A percentile compares a stretch with the other conserved stretches of the same genome.
Conservation (phyloP, 768 basidiomycete species). For the Infundibulicybe gibba region DNA sequence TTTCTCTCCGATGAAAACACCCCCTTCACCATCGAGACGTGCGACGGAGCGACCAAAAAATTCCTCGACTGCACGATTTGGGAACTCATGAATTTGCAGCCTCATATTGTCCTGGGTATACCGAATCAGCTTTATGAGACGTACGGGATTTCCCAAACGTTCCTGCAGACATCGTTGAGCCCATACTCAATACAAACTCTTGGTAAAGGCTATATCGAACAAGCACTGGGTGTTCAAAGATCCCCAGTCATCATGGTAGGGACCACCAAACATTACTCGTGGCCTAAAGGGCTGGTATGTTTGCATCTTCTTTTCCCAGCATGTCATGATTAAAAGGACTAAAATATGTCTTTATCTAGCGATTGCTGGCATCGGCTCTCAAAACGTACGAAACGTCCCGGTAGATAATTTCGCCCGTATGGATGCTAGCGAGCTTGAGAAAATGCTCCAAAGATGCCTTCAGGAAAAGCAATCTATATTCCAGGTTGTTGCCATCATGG, state of each 20-base stretch:
- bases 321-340: neutral
- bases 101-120: conserved; percentile 28
- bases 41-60: conserved; percentile 15
- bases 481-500: conserved; percentile 38
- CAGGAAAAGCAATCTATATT: conserved; percentile 30
- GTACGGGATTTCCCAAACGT: conserved; percentile 28
- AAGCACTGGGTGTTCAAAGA: conserved; percentile 16
- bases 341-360: conserved; percentile 19
- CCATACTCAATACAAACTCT: conserved; percentile 30
- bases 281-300: conserved; percentile 44
- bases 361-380: conserved; percentile 37
- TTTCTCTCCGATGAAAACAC: no score
- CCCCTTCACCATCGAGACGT: conserved; percentile 26
- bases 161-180: conserved; percentile 23
- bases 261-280: conserved; percentile 38
- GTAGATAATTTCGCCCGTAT: conserved; percentile 35
- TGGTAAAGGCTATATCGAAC: conserved; percentile 27
- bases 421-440: conserved; percentile 20
- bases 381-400: conserved; percentile 27
- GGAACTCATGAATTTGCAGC: conserved; percentile 38
- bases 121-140: conserved; percentile 25
- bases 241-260: conserved; percentile 21
- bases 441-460: conserved; percentile 23
- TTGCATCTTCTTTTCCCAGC: neutral
- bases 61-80: conserved; percentile 26